Evolutionary conservation across 2,329 filamentous ascomycete species (phyloP).

Genomic region (Ophiostoma quercus): DNA sequence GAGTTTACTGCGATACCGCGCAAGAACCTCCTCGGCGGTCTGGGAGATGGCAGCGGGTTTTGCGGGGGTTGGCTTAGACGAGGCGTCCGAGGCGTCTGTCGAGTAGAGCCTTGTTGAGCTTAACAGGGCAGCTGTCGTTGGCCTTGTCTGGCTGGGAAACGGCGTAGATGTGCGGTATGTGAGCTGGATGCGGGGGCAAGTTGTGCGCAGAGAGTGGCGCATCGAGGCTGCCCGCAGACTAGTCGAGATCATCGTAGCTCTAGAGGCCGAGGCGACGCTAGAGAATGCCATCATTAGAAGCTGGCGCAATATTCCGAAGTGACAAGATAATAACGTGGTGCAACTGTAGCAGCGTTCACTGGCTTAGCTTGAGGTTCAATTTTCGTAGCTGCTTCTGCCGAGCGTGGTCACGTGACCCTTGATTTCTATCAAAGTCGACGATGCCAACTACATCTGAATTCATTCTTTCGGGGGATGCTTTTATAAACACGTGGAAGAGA

Average conservation of each 20-base stretch:
- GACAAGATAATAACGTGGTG: background rate
- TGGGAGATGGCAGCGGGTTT: background rate
- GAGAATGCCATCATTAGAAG: background rate
- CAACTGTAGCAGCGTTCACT: background rate
- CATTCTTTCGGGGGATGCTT: background rate
- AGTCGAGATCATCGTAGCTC: background rate
- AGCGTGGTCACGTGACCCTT: background rate
- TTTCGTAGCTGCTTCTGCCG: background rate
- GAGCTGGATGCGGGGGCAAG: background rate
- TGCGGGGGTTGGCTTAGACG: background rate
- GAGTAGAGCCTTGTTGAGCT: background rate
- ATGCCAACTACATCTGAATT: background rate
- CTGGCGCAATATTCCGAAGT: background rate
- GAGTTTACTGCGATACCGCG: conserved; percentile 85
- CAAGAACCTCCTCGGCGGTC: conserved; percentile 54
- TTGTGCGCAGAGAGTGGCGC: background rate
- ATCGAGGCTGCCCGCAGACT: background rate
- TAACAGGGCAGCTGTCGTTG: background rate
- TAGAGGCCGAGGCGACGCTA: background rate
- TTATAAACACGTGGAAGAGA: no score
- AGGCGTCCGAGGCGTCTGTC: background rate
- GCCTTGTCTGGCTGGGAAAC: background rate
- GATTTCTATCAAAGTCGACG: background rate
- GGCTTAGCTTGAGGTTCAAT: background rate
- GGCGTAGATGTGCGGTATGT: background rate